Percentiles rank a stretch among this genome's conserved stretches.
Conservation (phyloP, 495 filamentous ascomycete genomes). For the Annulohypoxylon moriforme region DNA sequence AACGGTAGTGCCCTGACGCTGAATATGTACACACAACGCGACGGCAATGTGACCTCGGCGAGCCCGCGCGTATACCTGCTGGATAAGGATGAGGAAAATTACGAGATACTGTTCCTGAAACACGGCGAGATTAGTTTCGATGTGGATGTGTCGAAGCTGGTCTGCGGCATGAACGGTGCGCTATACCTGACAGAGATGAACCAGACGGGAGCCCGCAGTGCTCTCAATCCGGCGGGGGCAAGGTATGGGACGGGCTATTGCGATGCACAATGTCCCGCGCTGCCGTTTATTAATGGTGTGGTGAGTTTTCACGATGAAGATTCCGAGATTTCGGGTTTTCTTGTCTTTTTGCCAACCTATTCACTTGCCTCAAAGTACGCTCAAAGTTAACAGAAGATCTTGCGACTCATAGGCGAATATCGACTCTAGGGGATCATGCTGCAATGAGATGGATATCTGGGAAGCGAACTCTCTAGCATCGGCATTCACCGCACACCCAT, state of each 20-base stretch:
- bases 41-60: conserved; percentile 55
- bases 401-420: conserved; percentile 60
- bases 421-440: conserved; percentile 71
- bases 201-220: conserved; percentile 66
- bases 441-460: conserved; percentile 79
- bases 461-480: conserved; percentile 73
- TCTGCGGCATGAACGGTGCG: conserved; percentile 79
- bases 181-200: conserved; percentile 77
- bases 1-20: conserved; percentile 65
- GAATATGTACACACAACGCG: conserved; percentile 64
- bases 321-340: background rate
- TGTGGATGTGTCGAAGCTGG: conserved; percentile 71
- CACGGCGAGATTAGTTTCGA: conserved; percentile 76
- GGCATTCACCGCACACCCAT: conserved; percentile 72
- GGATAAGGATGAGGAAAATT: conserved; percentile 59
- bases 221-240: conserved; percentile 73
- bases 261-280: conserved; percentile 74
- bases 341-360: background rate
- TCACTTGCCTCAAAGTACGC: background rate
- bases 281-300: conserved; percentile 77
- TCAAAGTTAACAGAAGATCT: conserved; percentile 1
- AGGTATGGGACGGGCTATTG: conserved; percentile 82
- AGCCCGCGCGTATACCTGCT: conserved; percentile 73
- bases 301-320: conserved; percentile 43
- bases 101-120: conserved; percentile 69